Evolutionary conservation across 768 basidiomycete species (phyloP).

Genomic region (Crepidotus variabilis): DNA sequence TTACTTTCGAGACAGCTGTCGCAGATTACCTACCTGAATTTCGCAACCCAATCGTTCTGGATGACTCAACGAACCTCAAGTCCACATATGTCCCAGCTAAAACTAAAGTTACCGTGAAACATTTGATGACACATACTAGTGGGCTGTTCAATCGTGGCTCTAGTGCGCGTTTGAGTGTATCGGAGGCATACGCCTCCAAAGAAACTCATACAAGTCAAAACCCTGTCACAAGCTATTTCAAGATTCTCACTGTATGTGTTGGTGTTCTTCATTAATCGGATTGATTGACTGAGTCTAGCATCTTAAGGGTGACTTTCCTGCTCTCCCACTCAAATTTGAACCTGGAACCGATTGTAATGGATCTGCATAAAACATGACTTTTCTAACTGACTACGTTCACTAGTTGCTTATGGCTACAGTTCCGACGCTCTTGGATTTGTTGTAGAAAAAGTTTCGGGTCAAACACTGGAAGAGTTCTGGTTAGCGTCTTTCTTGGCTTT

Average conservation of each 20-base stretch:
- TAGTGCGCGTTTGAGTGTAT: no score
- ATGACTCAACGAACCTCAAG: neutral
- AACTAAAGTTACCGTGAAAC: no score
- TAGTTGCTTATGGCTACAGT: slow-evolving; percentile 24
- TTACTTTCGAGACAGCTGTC: slow-evolving; percentile 21
- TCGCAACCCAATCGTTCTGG: slow-evolving; percentile 23
- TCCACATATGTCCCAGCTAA: no score
- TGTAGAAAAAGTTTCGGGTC: slow-evolving; percentile 22
- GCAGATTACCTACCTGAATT: slow-evolving; percentile 26
- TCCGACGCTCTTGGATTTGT: slow-evolving; percentile 24
- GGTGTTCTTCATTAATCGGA: no score
- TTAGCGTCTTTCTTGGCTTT: no score
- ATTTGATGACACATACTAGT: no score
- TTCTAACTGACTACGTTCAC: neutral
- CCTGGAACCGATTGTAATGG: slow-evolving; percentile 27
- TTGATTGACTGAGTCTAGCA: no score
- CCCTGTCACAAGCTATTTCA: no score
- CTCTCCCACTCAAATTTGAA: slow-evolving; percentile 21
- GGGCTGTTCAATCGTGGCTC: no score
- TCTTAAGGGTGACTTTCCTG: slow-evolving; percentile 1
- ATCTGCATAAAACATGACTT: slow-evolving; percentile 2
- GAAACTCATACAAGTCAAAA: no score
- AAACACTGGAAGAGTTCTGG: slow-evolving; percentile 17
- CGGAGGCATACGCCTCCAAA: no score
- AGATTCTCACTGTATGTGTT: no score